Evolutionary conservation across 1,284 basidiomycete genomes (phyloP).

Genomic region (Uromyces viciae-fabae): DNA sequence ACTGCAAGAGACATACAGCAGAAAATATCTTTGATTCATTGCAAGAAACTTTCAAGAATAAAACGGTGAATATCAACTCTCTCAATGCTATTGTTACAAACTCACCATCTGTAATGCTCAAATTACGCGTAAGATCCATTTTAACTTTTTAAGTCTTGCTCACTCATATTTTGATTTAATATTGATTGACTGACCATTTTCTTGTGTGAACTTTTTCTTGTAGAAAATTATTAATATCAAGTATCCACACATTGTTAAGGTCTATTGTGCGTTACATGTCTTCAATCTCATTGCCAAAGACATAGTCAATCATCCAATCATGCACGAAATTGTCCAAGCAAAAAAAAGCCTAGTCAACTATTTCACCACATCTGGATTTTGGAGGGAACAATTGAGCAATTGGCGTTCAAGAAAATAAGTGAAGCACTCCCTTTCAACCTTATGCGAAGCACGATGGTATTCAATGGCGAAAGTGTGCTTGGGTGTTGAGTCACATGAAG

Average conservation of each 20-base stretch:
- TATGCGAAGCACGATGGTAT: not conserved
- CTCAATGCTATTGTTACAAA: not conserved
- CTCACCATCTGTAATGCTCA: conserved; percentile 2
- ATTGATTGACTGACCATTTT: not conserved
- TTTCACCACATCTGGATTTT: not conserved
- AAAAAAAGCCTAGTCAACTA: not conserved
- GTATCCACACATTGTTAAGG: not conserved
- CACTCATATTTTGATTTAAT: not conserved
- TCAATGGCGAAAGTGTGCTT: conserved; percentile 4
- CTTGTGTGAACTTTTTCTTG: not conserved
- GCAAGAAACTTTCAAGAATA: not conserved
- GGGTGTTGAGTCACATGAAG: not conserved
- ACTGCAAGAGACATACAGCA: not conserved
- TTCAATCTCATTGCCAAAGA: conserved; percentile 20
- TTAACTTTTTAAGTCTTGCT: too few species aligned
- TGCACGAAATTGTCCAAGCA: not conserved
- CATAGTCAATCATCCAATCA: not conserved
- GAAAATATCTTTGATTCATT: not conserved
- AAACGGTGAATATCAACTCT: not conserved
- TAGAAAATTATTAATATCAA: not conserved
- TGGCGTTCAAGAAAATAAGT: not conserved
- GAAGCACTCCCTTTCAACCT: not conserved
- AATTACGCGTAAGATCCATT: conserved; percentile 7
- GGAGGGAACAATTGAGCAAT: not conserved
- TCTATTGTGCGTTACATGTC: conserved; percentile 7